Evolutionary conservation across 2,329 filamentous ascomycete genomes (phyloP).

Genomic region (Verruconis gallopava): DNA sequence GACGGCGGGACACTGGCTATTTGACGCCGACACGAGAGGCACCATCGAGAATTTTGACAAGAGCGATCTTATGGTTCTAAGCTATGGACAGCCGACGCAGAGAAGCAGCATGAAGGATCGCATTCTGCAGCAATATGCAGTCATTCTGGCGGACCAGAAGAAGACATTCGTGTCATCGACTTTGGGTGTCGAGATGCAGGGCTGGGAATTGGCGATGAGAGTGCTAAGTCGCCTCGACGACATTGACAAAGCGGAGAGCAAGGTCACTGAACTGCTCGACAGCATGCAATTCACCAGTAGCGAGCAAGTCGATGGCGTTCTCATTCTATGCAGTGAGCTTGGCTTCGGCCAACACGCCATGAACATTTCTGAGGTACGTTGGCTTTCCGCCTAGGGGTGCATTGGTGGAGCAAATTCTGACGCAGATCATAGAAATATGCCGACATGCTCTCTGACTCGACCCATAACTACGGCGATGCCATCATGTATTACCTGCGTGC

Average conservation of each 20-base stretch:
- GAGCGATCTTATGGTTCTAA: constrained; percentile 75
- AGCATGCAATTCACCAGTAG: constrained; percentile 59
- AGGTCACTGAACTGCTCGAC: constrained; percentile 61
- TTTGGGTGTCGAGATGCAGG: constrained; percentile 37
- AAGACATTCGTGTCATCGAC: constrained; percentile 7
- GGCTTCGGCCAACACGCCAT: constrained; percentile 69
- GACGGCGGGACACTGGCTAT: constrained; percentile 70
- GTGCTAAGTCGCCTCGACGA: constrained; percentile 73
- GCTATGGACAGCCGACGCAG: constrained; percentile 47
- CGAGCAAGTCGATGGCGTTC: constrained; percentile 66
- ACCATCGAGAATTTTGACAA: constrained; percentile 60
- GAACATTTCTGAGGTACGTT: constrained; percentile 65
- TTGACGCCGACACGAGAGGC: constrained; percentile 21
- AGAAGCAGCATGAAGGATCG: constrained; percentile 62
- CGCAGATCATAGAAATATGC: constrained; percentile 51
- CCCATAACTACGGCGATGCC: constrained; percentile 70
- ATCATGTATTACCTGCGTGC: constrained; percentile 85
- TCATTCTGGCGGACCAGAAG: constrained; percentile 22
- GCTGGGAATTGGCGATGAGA: constrained; percentile 82
- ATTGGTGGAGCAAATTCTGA: not conserved
- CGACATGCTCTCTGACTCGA: constrained; percentile 57
- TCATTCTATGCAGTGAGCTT: constrained; percentile 62
- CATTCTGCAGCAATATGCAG: constrained; percentile 62
- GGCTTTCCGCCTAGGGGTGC: too few relatives aligned
- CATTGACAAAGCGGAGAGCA: constrained; percentile 53